These are phyloP conservation scores for Thielaviopsis ethacetica DNA, from an alignment of 2,329 filamentous ascomycete species.

Conservation along the genomic window DNA sequence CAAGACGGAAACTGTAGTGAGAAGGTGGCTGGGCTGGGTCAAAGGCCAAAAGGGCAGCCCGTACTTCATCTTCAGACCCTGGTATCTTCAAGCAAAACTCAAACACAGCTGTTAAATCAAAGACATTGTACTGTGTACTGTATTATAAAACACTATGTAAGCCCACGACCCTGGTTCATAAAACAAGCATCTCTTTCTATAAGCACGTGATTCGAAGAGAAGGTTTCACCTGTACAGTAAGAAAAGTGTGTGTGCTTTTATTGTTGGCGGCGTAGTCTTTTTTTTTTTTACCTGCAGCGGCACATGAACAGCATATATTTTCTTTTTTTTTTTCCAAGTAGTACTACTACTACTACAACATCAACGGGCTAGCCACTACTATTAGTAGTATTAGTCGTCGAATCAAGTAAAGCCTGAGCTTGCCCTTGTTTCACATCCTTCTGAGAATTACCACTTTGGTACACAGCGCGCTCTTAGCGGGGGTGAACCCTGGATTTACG, in stretches of 20 bases:
- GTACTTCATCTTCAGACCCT: not conserved
- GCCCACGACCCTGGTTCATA: not conserved
- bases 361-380: not conserved
- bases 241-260: too few species aligned
- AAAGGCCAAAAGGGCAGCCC: not conserved
- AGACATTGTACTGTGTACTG: not conserved
- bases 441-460: not conserved
- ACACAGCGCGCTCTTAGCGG: not conserved
- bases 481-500: constrained; percentile 3
- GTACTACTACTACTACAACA: too few species aligned
- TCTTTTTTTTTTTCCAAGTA: not conserved
- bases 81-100: not conserved
- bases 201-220: not conserved
- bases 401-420: not conserved
- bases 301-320: not conserved
- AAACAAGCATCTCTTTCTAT: not conserved
- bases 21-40: not conserved
- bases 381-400: not conserved
- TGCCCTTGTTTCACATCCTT: not conserved
- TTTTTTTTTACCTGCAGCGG: not conserved
- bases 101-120: not conserved
- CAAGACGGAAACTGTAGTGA: too few species aligned
- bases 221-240: too few species aligned
- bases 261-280: not conserved
- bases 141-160: too few species aligned